Base-by-base conservation (phyloP, 176 grass and related monocot species). In the Cenchrus fungigraminus region DNA sequence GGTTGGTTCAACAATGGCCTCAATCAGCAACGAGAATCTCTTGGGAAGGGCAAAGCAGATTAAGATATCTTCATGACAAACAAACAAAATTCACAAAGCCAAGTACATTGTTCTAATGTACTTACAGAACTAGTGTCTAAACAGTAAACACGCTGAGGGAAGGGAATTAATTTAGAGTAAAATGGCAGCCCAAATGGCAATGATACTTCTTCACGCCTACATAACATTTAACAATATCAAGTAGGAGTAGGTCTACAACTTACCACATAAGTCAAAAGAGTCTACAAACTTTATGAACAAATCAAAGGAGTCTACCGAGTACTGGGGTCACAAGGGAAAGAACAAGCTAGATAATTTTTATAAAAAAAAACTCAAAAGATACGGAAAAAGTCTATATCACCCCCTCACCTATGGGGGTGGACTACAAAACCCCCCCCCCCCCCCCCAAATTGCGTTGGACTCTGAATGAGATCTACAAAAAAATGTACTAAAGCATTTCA, bases 21-120 rank as follows among this genome's bases (percentile, higher is more conserved):
- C 92, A 12, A 91, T 84, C 77, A 98, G 84, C 73, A 13, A 78
- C 51, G 83, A 86, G 78, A 95, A 95, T 79, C 67, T 91, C 95
- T 98, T 87, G 42, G 80, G 15, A 89, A 85, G 84, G 25, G 44
- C 46, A 84, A 78, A 80, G 54, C 50, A 80, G 43, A 84, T 82
- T 86, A 40, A 90, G 71, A 75, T 62, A 76, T 46, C 61, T 86
- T 34, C 8, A 40, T 2, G 15, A 52, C 15, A 80, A 20, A 79
- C 11, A 85, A 2, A 73, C 73, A 68, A 77, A 78, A 8, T 57
- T 57, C 44, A 86, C 46, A 67, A 84, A 65, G 5, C 29, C 72
- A 87, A 64, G 37, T 80, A 81, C 0, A 28, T 51, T 58, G 57
- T 25, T 43, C 73, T 74, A 62, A 53, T 37, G 17, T 37, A 52